These are phyloP conservation scores for Megacollybia marginata DNA, from an alignment of 768 basidiomycete species.

Conservation along the genomic window DNA sequence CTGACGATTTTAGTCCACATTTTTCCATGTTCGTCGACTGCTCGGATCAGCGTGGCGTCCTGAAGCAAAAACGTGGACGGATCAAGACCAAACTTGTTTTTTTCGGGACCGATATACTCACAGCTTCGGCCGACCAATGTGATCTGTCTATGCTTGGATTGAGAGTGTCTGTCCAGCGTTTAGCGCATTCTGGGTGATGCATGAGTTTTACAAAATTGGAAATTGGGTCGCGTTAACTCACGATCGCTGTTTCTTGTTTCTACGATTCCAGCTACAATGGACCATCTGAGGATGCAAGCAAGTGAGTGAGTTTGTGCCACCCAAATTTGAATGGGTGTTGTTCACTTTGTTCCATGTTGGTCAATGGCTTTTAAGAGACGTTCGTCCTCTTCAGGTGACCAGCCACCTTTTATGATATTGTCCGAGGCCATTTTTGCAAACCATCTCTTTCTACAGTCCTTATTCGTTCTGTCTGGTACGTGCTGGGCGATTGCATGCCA, in stretches of 20 bases:
- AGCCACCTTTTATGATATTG: slow-evolving; percentile 48
- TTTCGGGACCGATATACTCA: slow-evolving; percentile 1
- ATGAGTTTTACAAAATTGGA: background rate
- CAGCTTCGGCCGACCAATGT: slow-evolving; percentile 17
- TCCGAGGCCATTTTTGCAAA: slow-evolving; percentile 44
- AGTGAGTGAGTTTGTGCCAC: too few species aligned
- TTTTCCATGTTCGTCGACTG: slow-evolving; percentile 15
- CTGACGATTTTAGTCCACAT: slow-evolving; percentile 19
- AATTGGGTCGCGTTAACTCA: background rate
- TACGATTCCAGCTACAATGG: slow-evolving; percentile 16
- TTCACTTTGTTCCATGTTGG: slow-evolving; percentile 45
- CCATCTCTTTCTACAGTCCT: slow-evolving; percentile 25
- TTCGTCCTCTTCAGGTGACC: slow-evolving; percentile 56
- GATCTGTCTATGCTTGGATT: slow-evolving; percentile 20
- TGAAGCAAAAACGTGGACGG: slow-evolving; percentile 1
- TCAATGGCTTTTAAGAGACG: slow-evolving; percentile 49
- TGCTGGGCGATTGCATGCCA: slow-evolving; percentile 11
- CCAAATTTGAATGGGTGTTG: too few species aligned
- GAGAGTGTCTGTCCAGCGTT: slow-evolving; percentile 21
- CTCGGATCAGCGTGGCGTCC: slow-evolving; percentile 16
- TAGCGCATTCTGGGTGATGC: slow-evolving; percentile 14
- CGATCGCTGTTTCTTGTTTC: slow-evolving; percentile 19
- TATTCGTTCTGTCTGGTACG: slow-evolving; percentile 22
- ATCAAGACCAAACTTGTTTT: background rate
- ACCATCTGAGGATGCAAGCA: slow-evolving; percentile 5